Conservation (phyloP, 108 stramenopile species). For the Ochromonas danica region DNA sequence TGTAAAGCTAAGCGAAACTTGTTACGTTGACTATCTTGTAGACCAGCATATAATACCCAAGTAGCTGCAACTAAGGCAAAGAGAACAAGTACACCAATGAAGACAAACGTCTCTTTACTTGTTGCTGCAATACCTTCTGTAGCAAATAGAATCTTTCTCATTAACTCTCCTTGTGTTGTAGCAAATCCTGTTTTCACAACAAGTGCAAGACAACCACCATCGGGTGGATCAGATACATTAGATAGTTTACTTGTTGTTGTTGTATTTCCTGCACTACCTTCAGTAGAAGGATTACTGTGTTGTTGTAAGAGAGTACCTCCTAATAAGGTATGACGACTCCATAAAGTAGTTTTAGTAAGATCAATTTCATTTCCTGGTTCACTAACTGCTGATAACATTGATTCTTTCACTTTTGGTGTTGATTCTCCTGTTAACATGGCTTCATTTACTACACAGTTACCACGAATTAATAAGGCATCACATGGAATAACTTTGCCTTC, state of each 20-base stretch:
- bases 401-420: constrained; percentile 82
- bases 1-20: constrained; percentile 86
- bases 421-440: constrained; percentile 95
- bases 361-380: constrained; percentile 47
- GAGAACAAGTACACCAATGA: constrained; percentile 74
- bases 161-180: constrained; percentile 81
- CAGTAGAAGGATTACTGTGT: constrained; percentile 1
- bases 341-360: not conserved
- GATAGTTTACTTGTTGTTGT: not conserved
- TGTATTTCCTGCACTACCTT: not conserved
- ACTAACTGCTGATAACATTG: constrained; percentile 78
- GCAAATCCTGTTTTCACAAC: constrained; percentile 91
- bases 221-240: constrained; percentile 65
- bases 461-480: constrained; percentile 79
- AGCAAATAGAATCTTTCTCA: constrained; percentile 86
- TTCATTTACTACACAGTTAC: constrained; percentile 87
- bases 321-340: constrained; percentile 30
- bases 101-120: constrained; percentile 78
- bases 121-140: constrained; percentile 65
- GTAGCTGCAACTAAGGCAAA: constrained; percentile 77
- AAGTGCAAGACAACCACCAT: constrained; percentile 73
- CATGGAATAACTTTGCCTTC: constrained; percentile 67
- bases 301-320: constrained; percentile 1
- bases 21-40: constrained; percentile 71
- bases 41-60: constrained; percentile 75